These are phyloP conservation scores for Xylaria sp. DNA, from an alignment of 2,329 filamentous ascomycete genomes.

Conservation along the genomic window DNA sequence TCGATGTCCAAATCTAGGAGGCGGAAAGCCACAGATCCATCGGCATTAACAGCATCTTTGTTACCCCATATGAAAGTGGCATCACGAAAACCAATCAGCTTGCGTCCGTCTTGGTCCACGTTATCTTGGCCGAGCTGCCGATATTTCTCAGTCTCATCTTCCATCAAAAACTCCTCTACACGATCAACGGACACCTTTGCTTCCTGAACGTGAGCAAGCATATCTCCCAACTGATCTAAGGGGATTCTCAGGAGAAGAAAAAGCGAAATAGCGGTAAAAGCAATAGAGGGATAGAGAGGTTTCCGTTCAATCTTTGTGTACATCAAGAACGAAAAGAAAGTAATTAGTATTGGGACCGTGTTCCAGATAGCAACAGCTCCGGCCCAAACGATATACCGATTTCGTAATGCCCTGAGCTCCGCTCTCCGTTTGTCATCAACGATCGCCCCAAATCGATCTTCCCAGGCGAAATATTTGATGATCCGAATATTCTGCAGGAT, in stretches of 20 bases:
- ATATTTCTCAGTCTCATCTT: conserved; percentile 97
- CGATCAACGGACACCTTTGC: conserved; percentile 96
- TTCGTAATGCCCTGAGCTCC: conserved; percentile 82
- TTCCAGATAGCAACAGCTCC: conserved; percentile 95
- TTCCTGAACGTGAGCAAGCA: conserved; percentile 98
- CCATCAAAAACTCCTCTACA: conserved; percentile 91
- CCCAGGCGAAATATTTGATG: conserved; percentile 99
- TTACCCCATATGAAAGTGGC: conserved; percentile 92
- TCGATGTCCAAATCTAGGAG: conserved; percentile 85
- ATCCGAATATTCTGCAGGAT: conserved; percentile 97
- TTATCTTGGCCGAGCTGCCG: conserved; percentile 79
- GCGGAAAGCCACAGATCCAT: conserved; percentile 79
- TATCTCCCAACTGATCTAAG: conserved; percentile 94
- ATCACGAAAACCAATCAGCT: conserved; percentile 84
- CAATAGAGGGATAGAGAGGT: conserved; percentile 88
- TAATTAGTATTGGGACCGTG: conserved; percentile 92
- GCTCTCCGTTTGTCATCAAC: conserved; percentile 87
- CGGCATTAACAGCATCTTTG: conserved; percentile 68
- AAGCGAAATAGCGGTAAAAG: conserved; percentile 94
- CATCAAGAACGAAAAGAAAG: conserved; percentile 93
- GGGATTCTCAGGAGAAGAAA: conserved; percentile 95
- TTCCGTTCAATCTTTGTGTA: conserved; percentile 93
- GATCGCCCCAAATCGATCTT: conserved; percentile 85
- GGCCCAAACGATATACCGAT: conserved; percentile 91
- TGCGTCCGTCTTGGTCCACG: conserved; percentile 73